These are phyloP conservation scores for Ailanthus altissimus DNA, from an alignment of 345 rosid species.

Conservation along the genomic window DNA sequence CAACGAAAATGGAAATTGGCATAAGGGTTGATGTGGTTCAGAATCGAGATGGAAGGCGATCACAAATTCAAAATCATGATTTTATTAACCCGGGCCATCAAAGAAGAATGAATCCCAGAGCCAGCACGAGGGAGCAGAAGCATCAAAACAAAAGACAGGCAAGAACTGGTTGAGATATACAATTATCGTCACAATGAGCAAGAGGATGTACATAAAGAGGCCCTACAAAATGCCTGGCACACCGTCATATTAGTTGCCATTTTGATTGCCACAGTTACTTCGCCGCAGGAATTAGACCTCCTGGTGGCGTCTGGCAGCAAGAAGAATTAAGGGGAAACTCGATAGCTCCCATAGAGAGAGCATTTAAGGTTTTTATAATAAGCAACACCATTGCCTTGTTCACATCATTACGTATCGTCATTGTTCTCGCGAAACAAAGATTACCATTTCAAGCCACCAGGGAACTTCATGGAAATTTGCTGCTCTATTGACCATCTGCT, in stretches of 20 bases:
- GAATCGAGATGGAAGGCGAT: not conserved
- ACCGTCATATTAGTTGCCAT: constrained; percentile 28
- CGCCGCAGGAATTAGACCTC: constrained; percentile 30
- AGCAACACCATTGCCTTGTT: constrained; percentile 44
- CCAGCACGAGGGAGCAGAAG: not conserved
- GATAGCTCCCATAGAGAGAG: constrained; percentile 16
- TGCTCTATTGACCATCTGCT: constrained; percentile 18
- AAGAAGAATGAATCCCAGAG: not conserved
- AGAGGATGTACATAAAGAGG: constrained; percentile 22
- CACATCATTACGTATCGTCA: constrained; percentile 35
- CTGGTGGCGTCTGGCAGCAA: constrained; percentile 24
- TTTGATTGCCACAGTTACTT: constrained; percentile 30
- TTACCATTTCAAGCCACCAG: constrained; percentile 21
- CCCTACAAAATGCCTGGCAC: constrained; percentile 31
- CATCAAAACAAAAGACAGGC: not conserved
- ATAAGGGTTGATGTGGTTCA: too few species aligned
- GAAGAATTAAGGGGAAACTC: constrained; percentile 26
- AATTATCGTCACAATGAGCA: constrained; percentile 9
- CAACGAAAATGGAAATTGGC: too few species aligned
- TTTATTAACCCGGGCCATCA: not conserved
- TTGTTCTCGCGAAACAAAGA: constrained; percentile 29
- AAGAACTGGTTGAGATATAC: not conserved
- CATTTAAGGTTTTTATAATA: constrained; percentile 36
- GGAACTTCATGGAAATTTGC: too few species aligned
- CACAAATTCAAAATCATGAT: not conserved